Evolutionary conservation across 202 grass and related monocot species (phyloP).

Genomic region (Carex sylvatica): DNA sequence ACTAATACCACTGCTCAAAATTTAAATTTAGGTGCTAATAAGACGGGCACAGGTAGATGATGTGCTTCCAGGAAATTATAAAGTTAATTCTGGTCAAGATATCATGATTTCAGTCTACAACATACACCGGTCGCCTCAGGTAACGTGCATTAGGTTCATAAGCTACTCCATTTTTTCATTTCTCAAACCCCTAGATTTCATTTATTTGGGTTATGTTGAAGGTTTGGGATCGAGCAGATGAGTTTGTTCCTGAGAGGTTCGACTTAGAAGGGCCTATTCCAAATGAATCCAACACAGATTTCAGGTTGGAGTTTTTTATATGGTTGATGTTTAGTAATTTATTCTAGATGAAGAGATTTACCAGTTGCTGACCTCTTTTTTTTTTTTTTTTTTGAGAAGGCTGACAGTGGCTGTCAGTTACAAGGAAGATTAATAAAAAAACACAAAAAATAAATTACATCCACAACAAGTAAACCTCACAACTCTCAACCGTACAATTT

Average conservation of each 20-base stretch:
- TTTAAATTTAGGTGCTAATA: slow-evolving; percentile 59
- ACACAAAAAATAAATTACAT: too few species aligned
- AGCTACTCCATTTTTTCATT: neutral
- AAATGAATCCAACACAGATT: slow-evolving; percentile 92
- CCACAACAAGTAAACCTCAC: too few species aligned
- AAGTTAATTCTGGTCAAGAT: slow-evolving; percentile 85
- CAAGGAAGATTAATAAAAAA: too few species aligned
- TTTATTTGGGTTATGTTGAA: slow-evolving; percentile 35
- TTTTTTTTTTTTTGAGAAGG: too few species aligned
- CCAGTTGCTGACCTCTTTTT: neutral
- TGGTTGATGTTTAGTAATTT: neutral
- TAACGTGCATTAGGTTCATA: slow-evolving; percentile 19
- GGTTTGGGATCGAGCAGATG: slow-evolving; percentile 91
- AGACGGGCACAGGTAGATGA: slow-evolving; percentile 80
- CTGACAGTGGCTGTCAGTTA: too few species aligned
- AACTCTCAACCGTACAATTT: too few species aligned
- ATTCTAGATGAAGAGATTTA: slow-evolving; percentile 5
- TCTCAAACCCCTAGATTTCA: neutral
- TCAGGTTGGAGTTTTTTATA: slow-evolving; percentile 45
- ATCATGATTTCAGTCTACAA: slow-evolving; percentile 99
- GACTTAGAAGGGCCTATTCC: slow-evolving; percentile 84
- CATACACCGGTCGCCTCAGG: slow-evolving; percentile 87
- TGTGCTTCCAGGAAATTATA: slow-evolving; percentile 89
- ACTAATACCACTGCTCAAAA: neutral
- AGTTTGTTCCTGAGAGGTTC: slow-evolving; percentile 89